phyloP scores from a whole-genome alignment of 306 rosid genomes.

The Pueraria montana region DNA sequence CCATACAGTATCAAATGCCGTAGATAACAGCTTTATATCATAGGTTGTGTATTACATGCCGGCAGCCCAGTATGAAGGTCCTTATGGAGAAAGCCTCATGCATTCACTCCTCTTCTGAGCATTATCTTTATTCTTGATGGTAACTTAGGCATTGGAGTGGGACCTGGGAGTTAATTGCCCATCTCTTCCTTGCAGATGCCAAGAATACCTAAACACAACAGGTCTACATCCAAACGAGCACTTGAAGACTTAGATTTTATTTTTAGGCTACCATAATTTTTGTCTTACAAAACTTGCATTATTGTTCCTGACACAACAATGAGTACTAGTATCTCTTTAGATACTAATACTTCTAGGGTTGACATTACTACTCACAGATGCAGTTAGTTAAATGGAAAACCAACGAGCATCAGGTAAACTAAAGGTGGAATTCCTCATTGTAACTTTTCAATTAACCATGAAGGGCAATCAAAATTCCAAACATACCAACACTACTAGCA shows the following conservation, averaged over 20 bases:
- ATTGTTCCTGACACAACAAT: background rate
- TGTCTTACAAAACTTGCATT: background rate
- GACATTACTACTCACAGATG: conserved; percentile 16
- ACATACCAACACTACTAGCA: conserved; percentile 5
- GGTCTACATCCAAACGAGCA: conserved; percentile 6
- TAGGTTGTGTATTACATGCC: background rate
- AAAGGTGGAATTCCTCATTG: background rate
- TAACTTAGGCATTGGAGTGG: conserved; percentile 6
- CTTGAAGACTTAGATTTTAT: background rate
- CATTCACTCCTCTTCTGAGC: background rate
- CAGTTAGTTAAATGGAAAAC: background rate
- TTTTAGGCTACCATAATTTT: background rate
- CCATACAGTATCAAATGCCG: conserved; percentile 7
- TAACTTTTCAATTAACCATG: conserved; percentile 6
- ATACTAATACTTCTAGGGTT: conserved; percentile 8
- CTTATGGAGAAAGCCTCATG: background rate
- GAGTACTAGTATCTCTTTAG: background rate
- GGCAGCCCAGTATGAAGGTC: background rate
- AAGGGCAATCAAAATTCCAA: background rate
- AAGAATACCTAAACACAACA: background rate
- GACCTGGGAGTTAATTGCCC: background rate
- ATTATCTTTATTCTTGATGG: background rate
- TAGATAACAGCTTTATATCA: conserved; percentile 10
- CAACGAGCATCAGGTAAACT: background rate
- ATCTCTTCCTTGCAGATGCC: background rate